Evolutionary conservation across 1,284 basidiomycete genomes (phyloP).

Genomic region (Leccinum solheimii): DNA sequence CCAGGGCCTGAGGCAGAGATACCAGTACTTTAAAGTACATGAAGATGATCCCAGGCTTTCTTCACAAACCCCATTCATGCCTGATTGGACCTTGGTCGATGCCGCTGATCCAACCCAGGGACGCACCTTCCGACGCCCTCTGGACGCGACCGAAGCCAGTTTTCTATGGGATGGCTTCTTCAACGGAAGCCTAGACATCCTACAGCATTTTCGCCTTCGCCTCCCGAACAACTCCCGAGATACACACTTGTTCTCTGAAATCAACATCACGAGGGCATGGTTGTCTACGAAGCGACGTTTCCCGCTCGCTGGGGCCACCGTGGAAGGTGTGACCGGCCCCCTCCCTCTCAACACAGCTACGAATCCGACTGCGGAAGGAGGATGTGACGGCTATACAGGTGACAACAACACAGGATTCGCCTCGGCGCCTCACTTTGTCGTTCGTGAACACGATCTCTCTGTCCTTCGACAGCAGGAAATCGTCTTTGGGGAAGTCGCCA

Average conservation of each 20-base stretch:
- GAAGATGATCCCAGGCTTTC: conserved; percentile 6
- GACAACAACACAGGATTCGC: not conserved
- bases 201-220: conserved; percentile 14
- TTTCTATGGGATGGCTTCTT: conserved; percentile 17
- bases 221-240: conserved; percentile 12
- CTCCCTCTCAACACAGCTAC: not conserved
- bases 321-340: not conserved
- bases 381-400: not conserved
- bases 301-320: conserved; percentile 20
- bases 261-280: conserved; percentile 20
- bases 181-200: conserved; percentile 21
- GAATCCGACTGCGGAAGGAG: not conserved
- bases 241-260: conserved; percentile 13
- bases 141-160: conserved; percentile 11
- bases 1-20: not conserved
- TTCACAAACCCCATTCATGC: conserved; percentile 8
- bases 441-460: conserved; percentile 23
- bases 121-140: conserved; percentile 18
- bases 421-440: conserved; percentile 14
- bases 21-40: not conserved
- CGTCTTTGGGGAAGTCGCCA: conserved; percentile 9
- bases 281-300: conserved; percentile 22
- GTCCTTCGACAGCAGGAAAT: conserved; percentile 11
- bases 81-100: conserved; percentile 12
- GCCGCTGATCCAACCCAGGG: conserved; percentile 7